Conservation (phyloP, 768 basidiomycete genomes). For the Multifurca ochricompacta region DNA sequence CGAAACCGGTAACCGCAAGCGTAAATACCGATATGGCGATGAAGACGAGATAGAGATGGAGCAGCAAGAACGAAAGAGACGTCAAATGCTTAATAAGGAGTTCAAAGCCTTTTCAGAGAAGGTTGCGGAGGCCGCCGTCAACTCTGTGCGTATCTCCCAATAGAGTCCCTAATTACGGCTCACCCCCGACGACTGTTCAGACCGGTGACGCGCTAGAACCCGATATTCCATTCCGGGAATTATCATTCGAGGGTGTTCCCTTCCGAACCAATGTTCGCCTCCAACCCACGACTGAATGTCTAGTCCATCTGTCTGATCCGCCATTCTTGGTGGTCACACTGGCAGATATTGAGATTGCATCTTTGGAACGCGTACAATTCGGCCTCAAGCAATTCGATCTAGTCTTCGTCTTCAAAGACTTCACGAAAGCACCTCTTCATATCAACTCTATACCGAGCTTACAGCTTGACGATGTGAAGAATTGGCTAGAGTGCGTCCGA, state of each 20-base stretch:
- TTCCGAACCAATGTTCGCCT: constrained; percentile 91
- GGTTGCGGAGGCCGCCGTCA: constrained; percentile 74
- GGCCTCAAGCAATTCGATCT: constrained; percentile 95
- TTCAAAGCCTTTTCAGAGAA: constrained; percentile 92
- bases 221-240: constrained; percentile 94
- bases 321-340: constrained; percentile 96
- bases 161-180: not conserved
- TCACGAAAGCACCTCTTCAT: constrained; percentile 84
- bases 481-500: constrained; percentile 87
- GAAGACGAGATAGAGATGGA: constrained; percentile 99
- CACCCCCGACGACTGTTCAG: constrained; percentile 31
- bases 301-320: constrained; percentile 90
- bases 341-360: constrained; percentile 92
- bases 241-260: constrained; percentile 96
- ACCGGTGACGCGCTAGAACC: constrained; percentile 83
- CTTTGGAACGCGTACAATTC: constrained; percentile 94
- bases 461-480: constrained; percentile 95
- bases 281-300: constrained; percentile 93
- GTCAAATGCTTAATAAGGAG: constrained; percentile 86
- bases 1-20: constrained; percentile 97
- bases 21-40: constrained; percentile 94
- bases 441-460: constrained; percentile 92
- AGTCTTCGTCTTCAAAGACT: constrained; percentile 95
- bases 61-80: constrained; percentile 88
- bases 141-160: constrained; percentile 47